phyloP scores from a whole-genome alignment of 768 basidiomycete species.

The Brasilioporus rufonigricans region DNA sequence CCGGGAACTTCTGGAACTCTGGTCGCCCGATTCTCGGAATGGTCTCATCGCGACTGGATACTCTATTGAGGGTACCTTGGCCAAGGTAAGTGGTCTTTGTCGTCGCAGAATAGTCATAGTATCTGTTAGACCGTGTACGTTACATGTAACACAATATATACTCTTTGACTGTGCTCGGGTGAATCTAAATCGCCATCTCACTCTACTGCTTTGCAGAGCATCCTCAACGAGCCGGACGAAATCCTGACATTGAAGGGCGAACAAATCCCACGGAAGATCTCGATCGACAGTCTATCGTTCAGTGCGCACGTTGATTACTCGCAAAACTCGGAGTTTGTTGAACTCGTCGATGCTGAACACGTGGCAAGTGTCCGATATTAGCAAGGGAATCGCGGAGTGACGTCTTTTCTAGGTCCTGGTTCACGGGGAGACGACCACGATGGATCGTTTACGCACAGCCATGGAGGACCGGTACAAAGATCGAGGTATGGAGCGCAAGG shows the following conservation, averaged over 20 bases:
- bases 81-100: conserved; percentile 79
- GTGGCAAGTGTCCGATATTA: conserved; percentile 52
- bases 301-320: conserved; percentile 95
- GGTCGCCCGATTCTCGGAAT: conserved; percentile 93
- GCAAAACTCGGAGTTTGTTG: conserved; percentile 96
- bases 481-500: conserved; percentile 86
- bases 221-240: conserved; percentile 90
- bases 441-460: conserved; percentile 83
- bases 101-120: neutral
- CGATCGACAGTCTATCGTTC: conserved; percentile 93
- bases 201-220: conserved; percentile 54
- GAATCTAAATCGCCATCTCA: conserved; percentile 6
- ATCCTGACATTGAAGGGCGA: conserved; percentile 71
- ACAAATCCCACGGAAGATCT: conserved; percentile 80
- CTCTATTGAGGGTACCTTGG: conserved; percentile 94
- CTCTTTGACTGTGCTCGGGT: neutral
- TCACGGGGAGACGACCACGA: conserved; percentile 89
- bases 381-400: neutral
- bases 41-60: conserved; percentile 95
- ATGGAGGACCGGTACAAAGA: conserved; percentile 83
- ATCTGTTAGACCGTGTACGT: conserved; percentile 10
- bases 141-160: conserved; percentile 12
- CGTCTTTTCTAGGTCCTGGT: conserved; percentile 66
- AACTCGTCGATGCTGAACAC: conserved; percentile 84
- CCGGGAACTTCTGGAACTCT: conserved; percentile 88